These are phyloP conservation scores for Encephalitozoon cuniculi DNA, from an alignment of 371 early-diverging fungal genomes.

Conservation along the genomic window DNA sequence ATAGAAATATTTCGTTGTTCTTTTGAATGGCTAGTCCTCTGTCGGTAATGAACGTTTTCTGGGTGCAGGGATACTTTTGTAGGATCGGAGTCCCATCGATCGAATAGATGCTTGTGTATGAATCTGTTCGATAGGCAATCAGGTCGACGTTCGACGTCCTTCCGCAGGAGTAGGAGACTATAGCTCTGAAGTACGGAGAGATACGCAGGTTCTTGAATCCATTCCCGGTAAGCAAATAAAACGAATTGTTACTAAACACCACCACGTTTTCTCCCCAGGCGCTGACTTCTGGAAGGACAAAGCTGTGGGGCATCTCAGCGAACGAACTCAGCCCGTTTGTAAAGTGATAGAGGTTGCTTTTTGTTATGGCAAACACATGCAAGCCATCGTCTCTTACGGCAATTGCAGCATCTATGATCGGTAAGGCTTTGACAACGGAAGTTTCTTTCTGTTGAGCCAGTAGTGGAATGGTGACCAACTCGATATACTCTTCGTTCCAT, in stretches of 20 bases:
- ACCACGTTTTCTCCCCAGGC: background rate
- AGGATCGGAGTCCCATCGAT: background rate
- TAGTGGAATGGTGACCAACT: background rate
- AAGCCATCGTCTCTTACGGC: background rate
- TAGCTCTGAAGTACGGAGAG: background rate
- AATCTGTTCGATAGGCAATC: constrained; percentile 1
- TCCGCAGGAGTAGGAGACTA: background rate
- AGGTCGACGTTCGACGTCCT: background rate
- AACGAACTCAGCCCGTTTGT: background rate
- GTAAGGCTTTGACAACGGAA: background rate
- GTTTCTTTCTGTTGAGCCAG: background rate
- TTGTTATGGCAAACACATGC: background rate
- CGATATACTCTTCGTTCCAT: background rate
- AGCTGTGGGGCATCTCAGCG: background rate
- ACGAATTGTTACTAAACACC: background rate
- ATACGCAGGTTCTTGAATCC: constrained; percentile 2
- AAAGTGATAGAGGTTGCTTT: background rate
- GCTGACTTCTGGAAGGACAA: background rate
- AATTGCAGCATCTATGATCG: background rate
- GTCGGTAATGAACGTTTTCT: background rate
- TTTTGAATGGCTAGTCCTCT: background rate
- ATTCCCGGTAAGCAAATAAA: background rate
- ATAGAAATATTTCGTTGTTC: background rate
- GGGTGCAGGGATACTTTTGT: background rate
- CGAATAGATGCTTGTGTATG: background rate